Evolutionary conservation across 116 monocot genomes (phyloP).

Genomic region (Dioscorea cayenensis): DNA sequence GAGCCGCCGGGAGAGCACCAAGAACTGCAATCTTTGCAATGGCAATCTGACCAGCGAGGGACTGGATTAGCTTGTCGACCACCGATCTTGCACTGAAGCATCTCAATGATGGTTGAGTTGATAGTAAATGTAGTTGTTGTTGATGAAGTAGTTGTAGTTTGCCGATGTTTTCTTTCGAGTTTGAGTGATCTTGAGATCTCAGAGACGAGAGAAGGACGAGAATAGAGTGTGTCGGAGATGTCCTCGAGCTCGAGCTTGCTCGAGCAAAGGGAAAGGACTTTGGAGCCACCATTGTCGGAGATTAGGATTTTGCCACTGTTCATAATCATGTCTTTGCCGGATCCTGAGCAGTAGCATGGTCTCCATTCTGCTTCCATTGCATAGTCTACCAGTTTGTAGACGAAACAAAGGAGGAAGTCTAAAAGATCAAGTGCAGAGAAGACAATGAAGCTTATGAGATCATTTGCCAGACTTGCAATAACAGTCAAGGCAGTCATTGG

Average conservation of each 20-base stretch:
- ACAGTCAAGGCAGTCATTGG: conserved; percentile 2
- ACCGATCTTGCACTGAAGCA: conserved; percentile 75
- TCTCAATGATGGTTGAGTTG: conserved; percentile 76
- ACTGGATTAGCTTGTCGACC: conserved; percentile 22
- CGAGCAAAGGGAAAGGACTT: conserved; percentile 55
- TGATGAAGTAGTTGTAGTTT: not conserved
- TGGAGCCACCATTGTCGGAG: conserved; percentile 42
- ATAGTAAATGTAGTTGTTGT: conserved; percentile 53
- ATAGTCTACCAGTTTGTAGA: conserved; percentile 73
- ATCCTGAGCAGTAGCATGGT: conserved; percentile 68
- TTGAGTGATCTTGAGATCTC: conserved; percentile 32
- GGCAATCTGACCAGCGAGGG: conserved; percentile 70
- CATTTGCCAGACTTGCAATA: conserved; percentile 30
- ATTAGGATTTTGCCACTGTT: conserved; percentile 43
- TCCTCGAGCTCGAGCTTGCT: conserved; percentile 75
- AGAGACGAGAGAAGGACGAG: conserved; percentile 52
- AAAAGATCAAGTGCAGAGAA: conserved; percentile 60
- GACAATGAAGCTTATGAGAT: conserved; percentile 55
- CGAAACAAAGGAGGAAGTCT: conserved; percentile 65
- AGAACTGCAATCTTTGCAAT: conserved; percentile 42
- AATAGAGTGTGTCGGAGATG: conserved; percentile 80
- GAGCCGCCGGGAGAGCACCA: conserved; percentile 23
- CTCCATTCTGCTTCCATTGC: conserved; percentile 74
- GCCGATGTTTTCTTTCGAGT: not conserved
- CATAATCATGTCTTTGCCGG: conserved; percentile 42